phyloP scores from a whole-genome alignment of 345 rosid species.

The Combretum micranthum region DNA sequence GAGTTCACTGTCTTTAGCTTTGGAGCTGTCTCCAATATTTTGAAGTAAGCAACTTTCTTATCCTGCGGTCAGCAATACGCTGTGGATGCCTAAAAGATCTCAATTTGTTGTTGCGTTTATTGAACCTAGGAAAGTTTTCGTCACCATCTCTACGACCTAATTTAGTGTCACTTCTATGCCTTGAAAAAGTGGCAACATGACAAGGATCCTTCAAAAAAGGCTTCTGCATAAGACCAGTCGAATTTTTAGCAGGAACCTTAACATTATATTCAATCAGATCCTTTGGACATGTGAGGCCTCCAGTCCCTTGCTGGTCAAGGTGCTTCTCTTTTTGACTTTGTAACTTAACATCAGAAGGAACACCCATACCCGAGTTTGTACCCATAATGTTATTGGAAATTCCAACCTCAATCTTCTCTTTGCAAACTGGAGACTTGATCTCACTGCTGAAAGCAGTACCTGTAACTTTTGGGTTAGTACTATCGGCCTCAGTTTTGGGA shows the following conservation, averaged over 20 bases:
- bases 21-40: conserved; percentile 65
- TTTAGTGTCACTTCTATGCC: conserved; percentile 39
- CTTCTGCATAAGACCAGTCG: conserved; percentile 30
- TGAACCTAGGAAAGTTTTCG: conserved; percentile 51
- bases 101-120: conserved; percentile 37
- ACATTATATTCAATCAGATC: conserved; percentile 23
- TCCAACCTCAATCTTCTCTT: conserved; percentile 14
- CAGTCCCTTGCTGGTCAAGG: conserved; percentile 24
- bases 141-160: conserved; percentile 73
- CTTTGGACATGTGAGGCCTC: conserved; percentile 28
- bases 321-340: conserved; percentile 17
- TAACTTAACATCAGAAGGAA: conserved; percentile 18
- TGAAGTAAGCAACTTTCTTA: conserved; percentile 52
- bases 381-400: conserved; percentile 18
- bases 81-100: conserved; percentile 58
- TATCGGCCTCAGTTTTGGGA: conserved; percentile 18
- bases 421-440: conserved; percentile 16
- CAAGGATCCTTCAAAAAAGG: conserved; percentile 18
- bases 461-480: conserved; percentile 19
- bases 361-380: conserved; percentile 24
- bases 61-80: conserved; percentile 43
- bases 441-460: conserved; percentile 18
- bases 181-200: conserved; percentile 35
- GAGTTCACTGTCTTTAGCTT: conserved; percentile 47
- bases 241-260: conserved; percentile 29